These are phyloP conservation scores for Aspergillus sp. DNA, from an alignment of 2,329 filamentous ascomycete species.

Conservation along the genomic window DNA sequence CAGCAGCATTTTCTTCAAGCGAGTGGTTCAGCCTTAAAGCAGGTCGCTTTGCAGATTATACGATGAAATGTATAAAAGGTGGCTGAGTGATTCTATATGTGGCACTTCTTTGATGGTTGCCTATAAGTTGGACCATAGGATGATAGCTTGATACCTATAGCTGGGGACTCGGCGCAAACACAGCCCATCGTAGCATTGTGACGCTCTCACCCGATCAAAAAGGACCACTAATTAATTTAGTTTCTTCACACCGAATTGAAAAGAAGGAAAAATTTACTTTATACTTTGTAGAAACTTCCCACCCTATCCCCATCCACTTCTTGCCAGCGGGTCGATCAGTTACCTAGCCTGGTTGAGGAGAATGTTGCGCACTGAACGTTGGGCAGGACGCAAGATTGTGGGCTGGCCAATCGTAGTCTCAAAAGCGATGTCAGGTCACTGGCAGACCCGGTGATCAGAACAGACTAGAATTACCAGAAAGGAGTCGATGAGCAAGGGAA, in stretches of 20 bases:
- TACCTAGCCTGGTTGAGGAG: constrained; percentile 7
- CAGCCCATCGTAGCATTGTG: too few relatives aligned
- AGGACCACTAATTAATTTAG: too few relatives aligned
- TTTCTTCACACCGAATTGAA: neutral
- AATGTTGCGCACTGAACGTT: constrained; percentile 14
- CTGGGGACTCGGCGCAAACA: too few relatives aligned
- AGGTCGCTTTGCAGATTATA: too few relatives aligned
- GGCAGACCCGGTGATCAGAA: neutral
- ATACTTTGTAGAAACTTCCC: neutral
- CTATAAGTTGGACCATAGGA: too few relatives aligned
- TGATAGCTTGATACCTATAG: too few relatives aligned
- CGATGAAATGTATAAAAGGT: too few relatives aligned
- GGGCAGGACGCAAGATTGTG: constrained; percentile 19
- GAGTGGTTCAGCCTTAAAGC: too few relatives aligned
- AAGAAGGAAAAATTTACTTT: neutral
- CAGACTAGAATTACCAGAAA: neutral
- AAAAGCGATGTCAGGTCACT: constrained; percentile 21
- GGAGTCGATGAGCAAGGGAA: neutral
- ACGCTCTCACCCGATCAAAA: too few relatives aligned
- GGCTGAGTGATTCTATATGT: too few relatives aligned
- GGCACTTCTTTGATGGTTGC: too few relatives aligned
- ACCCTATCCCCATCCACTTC: neutral
- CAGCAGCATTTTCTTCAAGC: too few relatives aligned
- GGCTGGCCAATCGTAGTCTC: neutral
- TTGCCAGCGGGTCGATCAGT: constrained; percentile 12